These are phyloP conservation scores for Paramecium bursaria DNA, from an alignment of 73 alveolate species.

Conservation along the genomic window DNA sequence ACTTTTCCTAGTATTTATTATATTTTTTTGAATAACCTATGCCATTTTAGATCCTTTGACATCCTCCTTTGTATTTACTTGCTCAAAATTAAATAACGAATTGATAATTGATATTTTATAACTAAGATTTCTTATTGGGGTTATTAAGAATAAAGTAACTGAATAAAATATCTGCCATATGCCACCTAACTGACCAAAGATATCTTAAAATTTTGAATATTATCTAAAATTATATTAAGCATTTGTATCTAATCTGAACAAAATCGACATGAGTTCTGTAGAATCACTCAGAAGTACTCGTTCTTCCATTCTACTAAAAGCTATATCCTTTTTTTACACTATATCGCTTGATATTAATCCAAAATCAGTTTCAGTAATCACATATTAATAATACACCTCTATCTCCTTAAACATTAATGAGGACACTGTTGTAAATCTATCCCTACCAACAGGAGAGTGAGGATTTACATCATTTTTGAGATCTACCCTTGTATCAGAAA, in stretches of 20 bases:
- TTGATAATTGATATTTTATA: constrained; percentile 23
- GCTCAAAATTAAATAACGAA: constrained; percentile 37
- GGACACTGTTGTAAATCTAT: constrained; percentile 33
- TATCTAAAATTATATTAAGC: constrained; percentile 4
- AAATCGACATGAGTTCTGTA: background rate
- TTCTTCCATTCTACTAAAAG: constrained; percentile 24
- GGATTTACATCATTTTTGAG: constrained; percentile 6
- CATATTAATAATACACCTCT: background rate
- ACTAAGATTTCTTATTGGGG: constrained; percentile 19
- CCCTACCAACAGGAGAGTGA: constrained; percentile 6
- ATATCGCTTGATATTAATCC: constrained; percentile 8
- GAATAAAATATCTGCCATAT: too few species aligned
- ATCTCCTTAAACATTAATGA: constrained; percentile 14
- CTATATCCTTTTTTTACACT: background rate
- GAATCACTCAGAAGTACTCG: background rate
- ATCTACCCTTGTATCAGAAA: background rate
- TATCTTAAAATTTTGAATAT: constrained; percentile 44
- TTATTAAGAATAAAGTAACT: constrained; percentile 21
- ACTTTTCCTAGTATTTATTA: too few species aligned
- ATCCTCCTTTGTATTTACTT: too few species aligned
- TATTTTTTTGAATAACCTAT: too few species aligned
- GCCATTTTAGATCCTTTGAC: too few species aligned
- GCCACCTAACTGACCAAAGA: constrained; percentile 40
- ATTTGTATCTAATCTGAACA: constrained; percentile 22
- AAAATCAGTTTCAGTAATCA: constrained; percentile 9